Base-by-base conservation (phyloP, 345 rosid genomes). In the Eucalyptus pauciflora region DNA sequence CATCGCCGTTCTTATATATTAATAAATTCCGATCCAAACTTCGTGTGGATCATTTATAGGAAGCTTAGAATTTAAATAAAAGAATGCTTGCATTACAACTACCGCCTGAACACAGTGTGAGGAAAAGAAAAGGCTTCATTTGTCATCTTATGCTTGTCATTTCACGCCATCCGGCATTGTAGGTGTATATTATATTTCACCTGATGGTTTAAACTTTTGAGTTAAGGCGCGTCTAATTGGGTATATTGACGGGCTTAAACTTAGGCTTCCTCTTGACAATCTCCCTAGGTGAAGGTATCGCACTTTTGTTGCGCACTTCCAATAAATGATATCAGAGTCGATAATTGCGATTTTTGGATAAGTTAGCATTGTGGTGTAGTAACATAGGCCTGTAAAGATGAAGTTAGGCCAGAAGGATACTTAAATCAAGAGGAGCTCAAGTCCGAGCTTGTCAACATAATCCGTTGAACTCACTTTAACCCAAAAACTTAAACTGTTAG, bases 301-400 rank as follows among this genome's bases (percentile, higher is more conserved):
- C 4, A 7, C 4, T 52, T 52, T 7, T 52, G 56, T 52, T 18
- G 24, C 0, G 58, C 10, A 7, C 2, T 52, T 7, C 56, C 4
- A 18, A 52, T 7, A 18, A 52, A 52, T 52, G 4, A 52, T 52
- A 52, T 18, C 0, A 18, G 10, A 52, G 10, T 52, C 4, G 2
- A 18, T 18, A 52, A 52, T 52, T 52, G 4, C 0, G 58, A 52
- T 52, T 52, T 18, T 0, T 7, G 4, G 0, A 1, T 1, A 18
- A 7, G 4, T 7, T 52, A 2, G 9, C 24, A 0, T 52, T 18
- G 1, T 7, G 10, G 4, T 18, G 2, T 52, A 52, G 10, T 0
- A 52, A 52, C 1, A 2, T 1, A 1, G 0, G 58, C 24, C 2
- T 4, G 1, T 2, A 0, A 52, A 18, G 0, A 52, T 7, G 0